Evolutionary conservation across 2,329 filamentous ascomycete species (phyloP).

Genomic region (Monilinia polystroma): DNA sequence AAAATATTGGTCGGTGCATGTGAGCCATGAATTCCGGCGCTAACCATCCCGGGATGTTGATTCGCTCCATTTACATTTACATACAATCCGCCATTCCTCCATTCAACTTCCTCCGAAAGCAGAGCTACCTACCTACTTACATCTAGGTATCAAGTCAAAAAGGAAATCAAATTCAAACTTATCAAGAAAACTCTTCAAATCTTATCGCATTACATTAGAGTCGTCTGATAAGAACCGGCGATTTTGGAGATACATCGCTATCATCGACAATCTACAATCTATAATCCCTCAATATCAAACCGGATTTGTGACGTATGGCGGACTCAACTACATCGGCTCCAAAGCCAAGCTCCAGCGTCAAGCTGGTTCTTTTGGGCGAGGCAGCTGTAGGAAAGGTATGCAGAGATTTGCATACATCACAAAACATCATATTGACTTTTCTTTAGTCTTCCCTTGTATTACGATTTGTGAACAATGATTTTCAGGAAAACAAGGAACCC

Average conservation of each 20-base stretch:
- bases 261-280: conserved; percentile 5
- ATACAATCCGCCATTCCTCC: conserved; percentile 11
- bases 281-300: conserved; percentile 6
- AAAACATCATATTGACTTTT: conserved; percentile 25
- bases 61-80: conserved; percentile 3
- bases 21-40: conserved; percentile 11
- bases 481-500: conserved; percentile 99
- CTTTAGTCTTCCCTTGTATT: conserved; percentile 88
- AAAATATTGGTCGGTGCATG: conserved; percentile 18
- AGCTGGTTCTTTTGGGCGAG: conserved; percentile 96
- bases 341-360: conserved; percentile 99
- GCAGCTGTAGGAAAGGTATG: conserved; percentile 95
- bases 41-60: conserved; percentile 6
- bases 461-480: conserved; percentile 99
- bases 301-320: conserved; percentile 54
- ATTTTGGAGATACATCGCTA: conserved; percentile 9
- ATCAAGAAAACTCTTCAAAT: not conserved
- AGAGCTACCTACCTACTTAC: conserved; percentile 18
- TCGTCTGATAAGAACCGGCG: not conserved
- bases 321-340: conserved; percentile 72
- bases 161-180: not conserved
- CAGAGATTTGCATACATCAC: not conserved
- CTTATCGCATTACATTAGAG: not conserved
- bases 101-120: conserved; percentile 22
- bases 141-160: conserved; percentile 18